These are phyloP conservation scores for Penicillium dipodomyicola DNA, from an alignment of 495 filamentous ascomycete genomes.

Conservation along the genomic window DNA sequence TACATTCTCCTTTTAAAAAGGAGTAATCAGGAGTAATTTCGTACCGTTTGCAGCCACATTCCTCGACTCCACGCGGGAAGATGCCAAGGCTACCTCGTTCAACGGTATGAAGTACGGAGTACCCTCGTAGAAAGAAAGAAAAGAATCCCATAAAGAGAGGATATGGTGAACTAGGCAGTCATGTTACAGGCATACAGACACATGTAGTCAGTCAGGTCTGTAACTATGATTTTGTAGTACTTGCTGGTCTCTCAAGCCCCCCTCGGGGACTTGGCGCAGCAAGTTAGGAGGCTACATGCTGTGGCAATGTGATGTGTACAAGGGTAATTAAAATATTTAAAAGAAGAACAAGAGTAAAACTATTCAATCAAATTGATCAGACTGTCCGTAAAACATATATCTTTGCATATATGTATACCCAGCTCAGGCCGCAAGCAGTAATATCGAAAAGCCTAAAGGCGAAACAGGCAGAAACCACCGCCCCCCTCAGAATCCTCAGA, in stretches of 20 bases:
- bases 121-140: neutral
- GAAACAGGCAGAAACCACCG: slow-evolving; percentile 13
- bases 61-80: slow-evolving; percentile 18
- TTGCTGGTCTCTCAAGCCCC: slow-evolving; percentile 2
- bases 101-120: neutral
- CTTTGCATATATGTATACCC: neutral
- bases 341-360: too few species aligned
- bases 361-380: neutral
- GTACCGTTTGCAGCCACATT: slow-evolving; percentile 17
- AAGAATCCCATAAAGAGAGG: neutral
- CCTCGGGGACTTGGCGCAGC: slow-evolving; percentile 12
- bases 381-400: neutral
- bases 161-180: neutral
- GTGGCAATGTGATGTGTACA: slow-evolving; percentile 3
- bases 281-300: slow-evolving; percentile 7
- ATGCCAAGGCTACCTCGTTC: slow-evolving; percentile 16
- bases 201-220: slow-evolving; percentile 5
- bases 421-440: slow-evolving; percentile 6
- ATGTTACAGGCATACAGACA: neutral
- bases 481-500: neutral
- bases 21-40: slow-evolving; percentile 1
- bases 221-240: neutral
- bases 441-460: neutral
- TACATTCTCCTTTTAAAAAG: neutral
- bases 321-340: neutral